A percentile compares a stretch with the other conserved stretches of the same genome.
phyloP scores from a whole-genome alignment of 2,329 filamentous ascomycete species.

The Knoxdaviesia proteae region DNA sequence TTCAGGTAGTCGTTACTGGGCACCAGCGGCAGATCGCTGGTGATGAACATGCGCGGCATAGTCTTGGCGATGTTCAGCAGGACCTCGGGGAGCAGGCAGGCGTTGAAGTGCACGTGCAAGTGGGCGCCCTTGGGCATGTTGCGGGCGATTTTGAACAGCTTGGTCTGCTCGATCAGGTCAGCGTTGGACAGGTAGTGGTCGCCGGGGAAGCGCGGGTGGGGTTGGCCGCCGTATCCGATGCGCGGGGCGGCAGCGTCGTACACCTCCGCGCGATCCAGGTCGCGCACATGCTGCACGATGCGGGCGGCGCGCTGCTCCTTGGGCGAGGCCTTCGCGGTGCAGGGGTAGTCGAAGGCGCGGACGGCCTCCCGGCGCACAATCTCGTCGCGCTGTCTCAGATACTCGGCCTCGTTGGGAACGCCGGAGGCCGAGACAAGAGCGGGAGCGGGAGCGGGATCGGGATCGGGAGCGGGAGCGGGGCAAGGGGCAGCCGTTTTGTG shows the following conservation, averaged over 20 bases:
- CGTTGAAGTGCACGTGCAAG: constrained; percentile 59
- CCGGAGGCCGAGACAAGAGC: no score
- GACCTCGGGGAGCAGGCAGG: constrained; percentile 41
- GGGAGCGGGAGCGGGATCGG: no score
- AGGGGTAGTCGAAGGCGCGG: constrained; percentile 19
- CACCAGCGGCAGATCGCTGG: constrained; percentile 29
- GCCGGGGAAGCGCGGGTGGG: constrained; percentile 22
- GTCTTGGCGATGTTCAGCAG: constrained; percentile 33
- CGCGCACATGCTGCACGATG: constrained; percentile 18
- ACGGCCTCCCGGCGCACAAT: constrained; percentile 13
- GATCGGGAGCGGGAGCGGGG: no score
- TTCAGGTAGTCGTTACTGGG: constrained; percentile 17
- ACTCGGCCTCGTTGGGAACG: constrained; percentile 8
- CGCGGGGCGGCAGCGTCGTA: constrained; percentile 14
- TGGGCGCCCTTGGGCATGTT: constrained; percentile 51
- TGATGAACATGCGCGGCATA: constrained; percentile 49
- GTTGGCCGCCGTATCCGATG: constrained; percentile 20
- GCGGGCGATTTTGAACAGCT: constrained; percentile 32
- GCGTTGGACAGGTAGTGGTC: constrained; percentile 39
- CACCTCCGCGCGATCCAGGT: constrained; percentile 14
- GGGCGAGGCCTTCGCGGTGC: constrained; percentile 11
- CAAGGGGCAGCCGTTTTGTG: no score
- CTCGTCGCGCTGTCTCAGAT: constrained; percentile 11
- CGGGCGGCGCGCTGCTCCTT: constrained; percentile 17
- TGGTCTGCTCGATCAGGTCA: constrained; percentile 31